Conservation (phyloP, 2,329 filamentous ascomycete species). For the Colletotrichum graminicola region DNA sequence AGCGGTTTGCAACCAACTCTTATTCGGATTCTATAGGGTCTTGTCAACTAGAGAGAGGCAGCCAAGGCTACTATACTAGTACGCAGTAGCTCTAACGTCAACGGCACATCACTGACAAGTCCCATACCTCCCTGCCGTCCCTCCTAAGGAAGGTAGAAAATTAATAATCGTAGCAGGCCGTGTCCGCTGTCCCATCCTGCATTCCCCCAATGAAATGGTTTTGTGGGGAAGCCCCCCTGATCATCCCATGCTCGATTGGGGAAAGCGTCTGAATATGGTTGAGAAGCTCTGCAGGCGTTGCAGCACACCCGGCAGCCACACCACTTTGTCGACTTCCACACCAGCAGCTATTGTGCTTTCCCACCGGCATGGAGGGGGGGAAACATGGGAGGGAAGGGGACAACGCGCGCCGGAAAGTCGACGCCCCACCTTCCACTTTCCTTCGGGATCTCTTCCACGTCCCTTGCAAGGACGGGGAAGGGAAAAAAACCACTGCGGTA, state of each 20-base stretch:
- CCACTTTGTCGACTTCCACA: conserved; percentile 2
- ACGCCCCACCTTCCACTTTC: conserved; percentile 24
- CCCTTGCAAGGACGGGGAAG: background rate
- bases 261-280: conserved; percentile 58
- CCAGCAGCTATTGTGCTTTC: conserved; percentile 28
- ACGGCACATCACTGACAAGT: conserved; percentile 32
- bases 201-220: conserved; percentile 43
- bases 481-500: background rate
- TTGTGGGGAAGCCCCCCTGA: conserved; percentile 47
- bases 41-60: background rate
- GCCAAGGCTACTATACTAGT: background rate
- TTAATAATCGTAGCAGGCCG: background rate
- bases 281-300: conserved; percentile 53
- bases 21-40: background rate
- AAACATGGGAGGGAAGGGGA: conserved; percentile 20
- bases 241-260: conserved; percentile 46
- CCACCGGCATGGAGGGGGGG: conserved; percentile 38
- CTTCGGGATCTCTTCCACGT: conserved; percentile 15
- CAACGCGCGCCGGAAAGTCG: conserved; percentile 21
- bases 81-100: conserved; percentile 26
- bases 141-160: conserved; percentile 18
- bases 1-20: background rate
- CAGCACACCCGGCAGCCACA: conserved; percentile 30
- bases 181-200: conserved; percentile 37
- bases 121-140: conserved; percentile 38